A percentile compares a stretch with the other conserved stretches of the same genome.
Conservation (phyloP, 805 yeast species). For the Zygotorulaspora florentina region DNA sequence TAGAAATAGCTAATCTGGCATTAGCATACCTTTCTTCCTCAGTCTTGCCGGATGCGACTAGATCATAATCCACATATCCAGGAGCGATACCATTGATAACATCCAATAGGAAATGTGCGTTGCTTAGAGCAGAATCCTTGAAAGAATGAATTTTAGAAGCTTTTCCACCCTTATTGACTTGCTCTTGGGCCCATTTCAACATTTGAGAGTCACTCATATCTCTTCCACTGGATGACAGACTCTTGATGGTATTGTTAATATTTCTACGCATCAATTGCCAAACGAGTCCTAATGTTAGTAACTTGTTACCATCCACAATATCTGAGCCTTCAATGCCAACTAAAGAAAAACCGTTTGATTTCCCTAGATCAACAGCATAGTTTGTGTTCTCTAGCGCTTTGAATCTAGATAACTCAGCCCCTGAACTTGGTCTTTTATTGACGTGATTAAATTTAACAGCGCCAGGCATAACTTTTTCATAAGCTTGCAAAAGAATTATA, state of each 20-base stretch:
- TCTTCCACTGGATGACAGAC: conserved; percentile 65
- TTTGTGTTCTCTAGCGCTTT: conserved; percentile 97
- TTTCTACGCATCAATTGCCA: conserved; percentile 99
- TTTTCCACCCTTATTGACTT: conserved; percentile 83
- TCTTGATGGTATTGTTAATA: conserved; percentile 76
- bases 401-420: conserved; percentile 77
- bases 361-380: conserved; percentile 95
- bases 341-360: conserved; percentile 83
- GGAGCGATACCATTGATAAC: conserved; percentile 92
- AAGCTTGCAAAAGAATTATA: conserved; percentile 81
- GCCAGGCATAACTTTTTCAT: conserved; percentile 93
- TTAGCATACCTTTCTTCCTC: conserved; percentile 89
- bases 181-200: conserved; percentile 88
- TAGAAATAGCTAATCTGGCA: conserved; percentile 94
- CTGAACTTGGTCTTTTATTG: conserved; percentile 76
- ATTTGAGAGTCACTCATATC: conserved; percentile 82
- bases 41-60: conserved; percentile 73
- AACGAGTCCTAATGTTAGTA: conserved; percentile 85
- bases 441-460: conserved; percentile 73
- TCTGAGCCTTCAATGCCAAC: conserved; percentile 99
- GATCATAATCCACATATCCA: conserved; percentile 93
- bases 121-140: conserved; percentile 72
- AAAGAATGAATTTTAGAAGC: conserved; percentile 70
- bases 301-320: conserved; percentile 87
- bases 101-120: conserved; percentile 80